Evolutionary conservation across 176 grass and related monocot species (phyloP).

Genomic region (Avena atlantica): DNA sequence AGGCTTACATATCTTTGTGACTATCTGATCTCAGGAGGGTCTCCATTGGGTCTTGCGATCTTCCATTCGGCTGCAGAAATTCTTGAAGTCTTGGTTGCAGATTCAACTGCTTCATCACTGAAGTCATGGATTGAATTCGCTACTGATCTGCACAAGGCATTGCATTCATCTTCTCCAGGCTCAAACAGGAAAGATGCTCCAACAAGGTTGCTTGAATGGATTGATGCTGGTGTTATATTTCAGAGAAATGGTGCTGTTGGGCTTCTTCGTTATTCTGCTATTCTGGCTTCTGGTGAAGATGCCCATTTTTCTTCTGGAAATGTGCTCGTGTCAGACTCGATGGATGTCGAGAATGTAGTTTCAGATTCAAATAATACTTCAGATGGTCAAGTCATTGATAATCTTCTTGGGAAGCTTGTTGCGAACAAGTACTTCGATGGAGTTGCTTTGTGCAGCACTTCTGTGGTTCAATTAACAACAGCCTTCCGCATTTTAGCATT

Average conservation of each 20-base stretch:
- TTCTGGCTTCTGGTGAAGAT: slow-evolving; percentile 93
- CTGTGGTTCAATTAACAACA: slow-evolving; percentile 88
- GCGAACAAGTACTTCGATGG: slow-evolving; percentile 92
- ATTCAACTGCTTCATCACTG: slow-evolving; percentile 87
- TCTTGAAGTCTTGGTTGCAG: slow-evolving; percentile 95
- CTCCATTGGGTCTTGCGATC: slow-evolving; percentile 85
- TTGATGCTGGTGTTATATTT: slow-evolving; percentile 97
- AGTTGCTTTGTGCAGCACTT: slow-evolving; percentile 71
- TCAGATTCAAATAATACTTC: slow-evolving; percentile 77
- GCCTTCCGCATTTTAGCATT: slow-evolving; percentile 91
- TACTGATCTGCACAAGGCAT: slow-evolving; percentile 89
- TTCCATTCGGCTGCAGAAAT: slow-evolving; percentile 93
- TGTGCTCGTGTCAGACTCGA: slow-evolving; percentile 92
- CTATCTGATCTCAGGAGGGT: slow-evolving; percentile 61
- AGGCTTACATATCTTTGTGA: slow-evolving; percentile 30
- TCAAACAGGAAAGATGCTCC: slow-evolving; percentile 96
- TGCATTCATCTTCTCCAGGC: slow-evolving; percentile 92
- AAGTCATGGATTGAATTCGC: slow-evolving; percentile 90
- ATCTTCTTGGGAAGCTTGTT: slow-evolving; percentile 89
- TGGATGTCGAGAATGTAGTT: slow-evolving; percentile 92
- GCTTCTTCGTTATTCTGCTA: slow-evolving; percentile 87
- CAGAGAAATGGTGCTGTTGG: slow-evolving; percentile 89
- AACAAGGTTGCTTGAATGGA: slow-evolving; percentile 93
- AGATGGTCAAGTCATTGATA: slow-evolving; percentile 84
- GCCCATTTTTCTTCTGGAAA: slow-evolving; percentile 91